These are phyloP conservation scores for Daldinia sp. DNA, from an alignment of 2,329 filamentous ascomycete species.

Conservation along the genomic window DNA sequence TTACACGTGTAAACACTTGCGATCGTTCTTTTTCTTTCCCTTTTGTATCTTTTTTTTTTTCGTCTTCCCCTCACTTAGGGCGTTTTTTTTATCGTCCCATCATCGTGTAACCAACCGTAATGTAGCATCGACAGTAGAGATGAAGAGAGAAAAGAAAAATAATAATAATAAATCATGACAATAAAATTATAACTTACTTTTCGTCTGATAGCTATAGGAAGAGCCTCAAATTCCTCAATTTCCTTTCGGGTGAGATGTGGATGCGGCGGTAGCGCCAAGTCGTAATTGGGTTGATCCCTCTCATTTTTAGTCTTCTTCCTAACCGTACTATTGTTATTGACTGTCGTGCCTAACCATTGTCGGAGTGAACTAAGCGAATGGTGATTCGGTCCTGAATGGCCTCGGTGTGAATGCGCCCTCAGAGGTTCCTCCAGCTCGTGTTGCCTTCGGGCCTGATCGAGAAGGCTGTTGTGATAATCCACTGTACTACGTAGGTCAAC, in stretches of 20 bases:
- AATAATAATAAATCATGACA: constrained; percentile 11
- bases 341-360: constrained; percentile 34
- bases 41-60: not conserved
- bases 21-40: constrained; percentile 3
- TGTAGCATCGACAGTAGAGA: not conserved
- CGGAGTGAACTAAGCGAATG: constrained; percentile 27
- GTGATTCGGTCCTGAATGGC: constrained; percentile 23
- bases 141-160: constrained; percentile 1
- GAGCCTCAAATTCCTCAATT: constrained; percentile 58
- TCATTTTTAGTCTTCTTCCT: constrained; percentile 32
- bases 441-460: constrained; percentile 36
- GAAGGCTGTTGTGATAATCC: constrained; percentile 42
- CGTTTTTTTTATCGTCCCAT: not conserved
- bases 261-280: constrained; percentile 24
- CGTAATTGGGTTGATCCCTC: constrained; percentile 28
- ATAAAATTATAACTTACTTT: constrained; percentile 53
- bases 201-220: constrained; percentile 59
- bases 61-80: not conserved
- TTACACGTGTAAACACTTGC: constrained; percentile 3
- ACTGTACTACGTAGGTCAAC: constrained; percentile 34
- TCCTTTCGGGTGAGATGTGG: constrained; percentile 49
- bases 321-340: constrained; percentile 4
- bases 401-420: constrained; percentile 9
- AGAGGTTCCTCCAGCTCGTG: constrained; percentile 18
- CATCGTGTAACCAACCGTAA: not conserved